A percentile compares a stretch with the other conserved stretches of the same genome.
These are phyloP conservation scores for Limonomyces culmigenus DNA, from an alignment of 1,284 basidiomycete genomes.

Conservation along the genomic window DNA sequence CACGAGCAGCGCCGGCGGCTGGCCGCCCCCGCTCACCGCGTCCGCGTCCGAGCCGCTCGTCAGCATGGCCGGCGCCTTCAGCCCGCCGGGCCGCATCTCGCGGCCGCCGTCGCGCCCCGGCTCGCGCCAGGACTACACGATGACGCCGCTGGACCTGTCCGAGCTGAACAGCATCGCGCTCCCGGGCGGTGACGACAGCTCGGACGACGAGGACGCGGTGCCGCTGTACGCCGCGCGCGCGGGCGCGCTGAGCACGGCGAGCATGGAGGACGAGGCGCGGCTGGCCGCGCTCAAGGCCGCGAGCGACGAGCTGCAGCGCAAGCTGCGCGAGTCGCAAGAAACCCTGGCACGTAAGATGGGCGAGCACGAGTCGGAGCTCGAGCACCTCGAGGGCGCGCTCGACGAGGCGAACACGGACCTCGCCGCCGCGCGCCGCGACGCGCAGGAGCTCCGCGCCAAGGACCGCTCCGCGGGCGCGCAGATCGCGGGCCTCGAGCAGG, in stretches of 20 bases:
- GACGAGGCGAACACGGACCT: conserved; percentile 65
- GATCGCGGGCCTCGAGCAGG: conserved; percentile 56
- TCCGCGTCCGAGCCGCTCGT: background rate
- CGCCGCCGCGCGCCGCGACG: conserved; percentile 61
- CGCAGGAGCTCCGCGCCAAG: conserved; percentile 74
- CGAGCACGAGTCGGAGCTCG: conserved; percentile 64
- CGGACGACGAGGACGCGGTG: conserved; percentile 25
- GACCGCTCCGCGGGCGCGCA: conserved; percentile 34
- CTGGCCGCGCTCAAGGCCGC: conserved; percentile 52
- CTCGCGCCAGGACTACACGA: conserved; percentile 22
- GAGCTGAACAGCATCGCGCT: conserved; percentile 19
- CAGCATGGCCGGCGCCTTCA: too few relatives aligned
- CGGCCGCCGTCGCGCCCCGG: conserved; percentile 45
- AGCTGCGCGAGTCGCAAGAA: conserved; percentile 55
- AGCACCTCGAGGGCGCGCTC: conserved; percentile 53
- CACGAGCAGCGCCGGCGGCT: background rate
- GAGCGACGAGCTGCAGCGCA: conserved; percentile 58
- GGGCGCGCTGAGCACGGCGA: conserved; percentile 36
- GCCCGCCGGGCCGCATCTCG: background rate
- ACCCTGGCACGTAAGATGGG: conserved; percentile 44
- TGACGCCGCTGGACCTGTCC: background rate
- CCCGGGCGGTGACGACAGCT: conserved; percentile 16
- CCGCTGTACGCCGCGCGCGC: conserved; percentile 38
- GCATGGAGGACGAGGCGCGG: conserved; percentile 46
- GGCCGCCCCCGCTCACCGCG: background rate